phyloP scores from a whole-genome alignment of 2,329 filamentous ascomycete species.

The Aspergillus bombycis region DNA sequence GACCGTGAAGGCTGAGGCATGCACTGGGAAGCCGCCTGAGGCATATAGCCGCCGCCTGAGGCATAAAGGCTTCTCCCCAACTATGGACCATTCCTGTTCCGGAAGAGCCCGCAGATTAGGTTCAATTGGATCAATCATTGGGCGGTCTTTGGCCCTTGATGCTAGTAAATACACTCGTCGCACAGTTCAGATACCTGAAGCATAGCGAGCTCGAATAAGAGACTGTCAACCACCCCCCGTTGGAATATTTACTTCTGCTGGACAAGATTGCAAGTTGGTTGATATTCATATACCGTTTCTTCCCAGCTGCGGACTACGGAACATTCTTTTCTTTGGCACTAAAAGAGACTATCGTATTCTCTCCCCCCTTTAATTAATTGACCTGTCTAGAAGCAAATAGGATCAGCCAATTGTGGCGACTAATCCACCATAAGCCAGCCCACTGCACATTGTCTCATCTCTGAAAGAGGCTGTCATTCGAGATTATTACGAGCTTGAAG shows the following conservation, averaged over 20 bases:
- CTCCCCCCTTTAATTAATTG: neutral
- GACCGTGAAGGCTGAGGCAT: conserved; percentile 13
- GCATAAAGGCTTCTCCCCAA: neutral
- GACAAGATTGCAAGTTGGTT: neutral
- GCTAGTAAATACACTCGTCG: neutral
- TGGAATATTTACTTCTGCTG: neutral
- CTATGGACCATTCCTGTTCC: neutral
- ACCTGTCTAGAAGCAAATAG: too few relatives aligned
- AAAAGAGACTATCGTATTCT: neutral
- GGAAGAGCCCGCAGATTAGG: neutral
- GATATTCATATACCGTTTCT: neutral
- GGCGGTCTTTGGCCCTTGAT: too few relatives aligned
- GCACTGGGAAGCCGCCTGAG: neutral
- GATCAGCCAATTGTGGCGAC: conserved; percentile 1
- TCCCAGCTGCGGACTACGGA: neutral
- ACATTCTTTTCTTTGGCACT: neutral
- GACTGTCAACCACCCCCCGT: neutral
- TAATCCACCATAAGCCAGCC: neutral
- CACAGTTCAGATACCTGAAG: neutral
- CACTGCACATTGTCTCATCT: neutral
- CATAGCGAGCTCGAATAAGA: neutral
- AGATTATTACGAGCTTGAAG: neutral
- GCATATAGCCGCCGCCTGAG: conserved; percentile 1
- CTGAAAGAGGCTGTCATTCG: neutral
- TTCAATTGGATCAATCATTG: too few relatives aligned